A percentile compares a stretch with the other conserved stretches of the same genome.
Conservation (phyloP, 208 protist species). For the Novymonas esmeraldas region DNA sequence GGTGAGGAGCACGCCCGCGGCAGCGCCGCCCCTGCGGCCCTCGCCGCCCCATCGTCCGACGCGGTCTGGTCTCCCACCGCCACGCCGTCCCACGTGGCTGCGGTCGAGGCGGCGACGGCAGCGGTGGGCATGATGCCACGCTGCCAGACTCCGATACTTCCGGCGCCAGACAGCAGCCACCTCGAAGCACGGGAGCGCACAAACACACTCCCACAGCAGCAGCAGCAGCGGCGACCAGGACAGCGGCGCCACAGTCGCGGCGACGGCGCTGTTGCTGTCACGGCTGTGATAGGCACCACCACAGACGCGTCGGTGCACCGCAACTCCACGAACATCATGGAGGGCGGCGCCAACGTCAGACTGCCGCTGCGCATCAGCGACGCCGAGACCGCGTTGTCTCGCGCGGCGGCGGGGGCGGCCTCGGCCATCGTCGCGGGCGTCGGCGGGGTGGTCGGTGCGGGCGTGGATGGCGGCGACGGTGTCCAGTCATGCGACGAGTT, state of each 20-base stretch:
- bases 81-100: no score
- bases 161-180: not conserved
- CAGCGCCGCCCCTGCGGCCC: no score
- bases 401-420: no score
- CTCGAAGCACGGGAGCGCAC: not conserved
- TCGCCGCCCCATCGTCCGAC: no score
- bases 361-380: not conserved
- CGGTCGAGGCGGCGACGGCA: no score
- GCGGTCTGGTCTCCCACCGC: no score
- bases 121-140: no score
- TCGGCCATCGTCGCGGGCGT: not conserved
- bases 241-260: conserved; percentile 6
- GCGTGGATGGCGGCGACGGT: not conserved
- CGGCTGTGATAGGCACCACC: not conserved
- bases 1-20: no score
- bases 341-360: not conserved
- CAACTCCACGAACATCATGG: conserved; percentile 1
- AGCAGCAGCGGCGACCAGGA: no score
- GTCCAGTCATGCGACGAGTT: not conserved
- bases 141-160: no score
- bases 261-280: no score
- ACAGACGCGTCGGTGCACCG: not conserved
- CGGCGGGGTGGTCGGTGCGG: not conserved
- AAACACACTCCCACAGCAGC: not conserved
- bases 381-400: not conserved